Conservation (phyloP, 2,329 filamentous ascomycete species). For the Chrysoporthe cubensis region DNA sequence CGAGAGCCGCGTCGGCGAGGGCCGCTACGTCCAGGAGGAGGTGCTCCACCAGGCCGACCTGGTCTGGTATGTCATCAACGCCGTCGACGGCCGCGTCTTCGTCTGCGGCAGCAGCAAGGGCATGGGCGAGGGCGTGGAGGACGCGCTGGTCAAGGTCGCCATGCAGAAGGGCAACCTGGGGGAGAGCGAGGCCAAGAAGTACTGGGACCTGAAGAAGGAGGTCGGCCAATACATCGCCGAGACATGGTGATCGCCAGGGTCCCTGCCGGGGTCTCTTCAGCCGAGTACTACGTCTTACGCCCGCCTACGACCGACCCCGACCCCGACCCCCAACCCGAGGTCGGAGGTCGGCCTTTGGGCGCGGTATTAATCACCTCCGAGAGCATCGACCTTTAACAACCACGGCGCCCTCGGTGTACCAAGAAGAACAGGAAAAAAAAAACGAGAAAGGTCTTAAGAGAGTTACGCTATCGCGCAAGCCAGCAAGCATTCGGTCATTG, state of each 20-base stretch:
- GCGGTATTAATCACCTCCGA: background rate
- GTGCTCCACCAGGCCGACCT: conserved; percentile 88
- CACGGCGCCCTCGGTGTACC: too few species aligned
- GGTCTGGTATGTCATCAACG: conserved; percentile 98
- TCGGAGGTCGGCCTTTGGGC: background rate
- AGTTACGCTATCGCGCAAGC: background rate
- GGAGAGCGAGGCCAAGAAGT: conserved; percentile 78
- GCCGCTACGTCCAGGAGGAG: conserved; percentile 95
- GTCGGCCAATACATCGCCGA: conserved; percentile 94
- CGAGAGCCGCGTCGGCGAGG: conserved; percentile 74
- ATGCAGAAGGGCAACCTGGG: conserved; percentile 91
- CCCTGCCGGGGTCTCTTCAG: background rate
- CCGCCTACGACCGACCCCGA: conserved; percentile 3
- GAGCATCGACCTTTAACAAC: background rate
- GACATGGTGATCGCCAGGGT: conserved; percentile 56
- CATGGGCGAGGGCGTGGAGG: conserved; percentile 96
- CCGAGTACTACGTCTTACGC: background rate
- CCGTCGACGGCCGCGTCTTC: conserved; percentile 93
- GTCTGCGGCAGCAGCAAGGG: conserved; percentile 94
- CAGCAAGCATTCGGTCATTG: conserved; percentile 3
- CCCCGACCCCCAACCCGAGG: background rate
- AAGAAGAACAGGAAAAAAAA: background rate
- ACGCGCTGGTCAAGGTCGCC: conserved; percentile 83
- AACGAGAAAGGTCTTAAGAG: background rate
- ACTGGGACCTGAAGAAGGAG: conserved; percentile 91